These are phyloP conservation scores for Lizonia empirigonia DNA, from an alignment of 2,329 filamentous ascomycete species.

Conservation along the genomic window DNA sequence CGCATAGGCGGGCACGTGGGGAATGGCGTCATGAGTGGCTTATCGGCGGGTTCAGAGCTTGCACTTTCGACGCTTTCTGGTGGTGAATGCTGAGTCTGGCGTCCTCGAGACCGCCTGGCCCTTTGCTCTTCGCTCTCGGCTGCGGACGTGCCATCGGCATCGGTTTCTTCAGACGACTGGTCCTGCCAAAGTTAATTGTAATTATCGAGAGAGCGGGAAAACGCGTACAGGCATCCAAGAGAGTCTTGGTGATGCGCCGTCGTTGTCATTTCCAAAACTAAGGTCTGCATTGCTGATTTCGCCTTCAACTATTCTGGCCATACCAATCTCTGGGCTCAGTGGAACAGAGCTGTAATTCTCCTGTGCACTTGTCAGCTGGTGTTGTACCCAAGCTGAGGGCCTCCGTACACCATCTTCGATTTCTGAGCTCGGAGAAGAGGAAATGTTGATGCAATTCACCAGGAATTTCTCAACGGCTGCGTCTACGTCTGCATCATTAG, in stretches of 20 bases:
- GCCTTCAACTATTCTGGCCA: not conserved
- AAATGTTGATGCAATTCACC: not conserved
- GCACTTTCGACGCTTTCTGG: not conserved
- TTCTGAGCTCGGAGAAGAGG: not conserved
- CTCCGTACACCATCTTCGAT: not conserved
- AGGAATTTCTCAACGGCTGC: not conserved
- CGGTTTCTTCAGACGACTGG: not conserved
- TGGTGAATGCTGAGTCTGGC: not conserved
- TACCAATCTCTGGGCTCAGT: slow-evolving; percentile 5
- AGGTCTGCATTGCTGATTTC: not conserved
- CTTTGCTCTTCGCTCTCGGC: not conserved
- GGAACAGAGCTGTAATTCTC: not conserved
- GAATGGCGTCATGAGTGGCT: not conserved
- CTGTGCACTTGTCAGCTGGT: not conserved
- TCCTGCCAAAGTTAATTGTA: not conserved
- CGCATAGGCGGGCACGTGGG: not conserved
- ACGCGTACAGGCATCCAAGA: not conserved
- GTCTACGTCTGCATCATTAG: not conserved
- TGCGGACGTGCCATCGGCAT: not conserved
- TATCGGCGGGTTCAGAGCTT: not conserved
- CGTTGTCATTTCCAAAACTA: not conserved
- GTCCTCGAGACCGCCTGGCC: not conserved
- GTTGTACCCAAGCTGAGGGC: not conserved
- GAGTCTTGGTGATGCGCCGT: not conserved
- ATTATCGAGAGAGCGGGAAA: too few species aligned